Evolutionary conservation across 1,139 yeast species (phyloP), one percentile per base, ranked within the genome.

Genomic region (Candida sp.): DNA sequence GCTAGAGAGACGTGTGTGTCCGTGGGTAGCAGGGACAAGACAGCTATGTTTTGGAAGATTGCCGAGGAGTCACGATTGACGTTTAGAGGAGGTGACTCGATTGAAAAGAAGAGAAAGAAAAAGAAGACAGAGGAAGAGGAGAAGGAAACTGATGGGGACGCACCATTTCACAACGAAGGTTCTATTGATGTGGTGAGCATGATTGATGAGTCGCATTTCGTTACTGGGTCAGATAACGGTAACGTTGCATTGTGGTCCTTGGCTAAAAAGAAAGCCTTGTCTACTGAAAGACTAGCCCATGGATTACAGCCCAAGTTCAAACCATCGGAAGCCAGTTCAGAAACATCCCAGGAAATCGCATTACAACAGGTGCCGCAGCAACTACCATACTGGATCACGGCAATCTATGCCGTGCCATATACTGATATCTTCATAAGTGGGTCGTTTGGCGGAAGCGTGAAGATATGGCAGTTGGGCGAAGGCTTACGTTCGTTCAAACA

Each of bases 201-300:
- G 98, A 71, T 90, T 51, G 99, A 94, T 69, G 97, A 93, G 68
- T 84, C 93, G 30, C 92, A 90, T 67, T 94, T 94, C 64, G 85
- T 94, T 44, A 92, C 98, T 4, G 98, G 99, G 2, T 86, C 96
- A 17, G 99, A 96, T 67, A 94, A 93, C 65, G 99, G 99, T 43
- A 89, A 85, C 65, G 73, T 94, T 39, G 76, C 90, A 26, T 75
- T 96, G 56, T 94, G 99, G 99, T 86, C 97, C 5, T 73, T 89
- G 53, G 86, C 90, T 30, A 91, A 91, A 72, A 94, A 94, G 80
- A 93, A 92, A 70, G 96, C 99, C 7, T 69, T 90, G 37, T 85
- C 70, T 66, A 84, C 85, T 3, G 70, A 81, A 54, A 81, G 96
- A 63, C 69, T 78, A 46, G 88, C 94, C 3, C 99, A 94, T 69